A percentile compares a stretch with the other conserved stretches of the same genome.
Evolutionary conservation across 305 asterid species (phyloP).

Genomic region (Caryopteris hybrid): DNA sequence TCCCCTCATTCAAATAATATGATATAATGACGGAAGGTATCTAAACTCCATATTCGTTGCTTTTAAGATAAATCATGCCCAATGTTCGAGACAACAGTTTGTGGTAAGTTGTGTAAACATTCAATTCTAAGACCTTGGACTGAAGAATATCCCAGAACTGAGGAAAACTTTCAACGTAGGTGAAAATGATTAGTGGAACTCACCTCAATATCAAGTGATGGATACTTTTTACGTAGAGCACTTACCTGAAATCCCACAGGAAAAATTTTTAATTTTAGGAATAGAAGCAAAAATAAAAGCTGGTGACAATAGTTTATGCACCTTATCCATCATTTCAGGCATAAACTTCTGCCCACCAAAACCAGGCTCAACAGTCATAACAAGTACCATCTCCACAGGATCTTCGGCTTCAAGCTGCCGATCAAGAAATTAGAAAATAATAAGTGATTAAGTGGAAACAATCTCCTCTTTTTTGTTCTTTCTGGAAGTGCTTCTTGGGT

Average conservation of each 20-base stretch:
- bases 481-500: too few species aligned
- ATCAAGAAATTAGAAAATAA: not conserved
- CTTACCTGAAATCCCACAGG: constrained; percentile 40
- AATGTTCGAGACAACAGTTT: not conserved
- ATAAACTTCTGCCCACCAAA: constrained; percentile 97
- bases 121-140: not conserved
- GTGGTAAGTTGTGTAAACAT: not conserved
- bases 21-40: not conserved
- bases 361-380: constrained; percentile 98
- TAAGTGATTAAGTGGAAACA: not conserved
- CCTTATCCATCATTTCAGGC: constrained; percentile 84
- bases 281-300: not conserved
- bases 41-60: not conserved
- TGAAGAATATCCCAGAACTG: not conserved
- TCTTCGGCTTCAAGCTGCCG: constrained; percentile 50
- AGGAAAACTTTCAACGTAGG: not conserved
- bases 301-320: constrained; percentile 18
- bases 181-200: constrained; percentile 6
- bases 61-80: not conserved
- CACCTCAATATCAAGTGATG: constrained; percentile 76
- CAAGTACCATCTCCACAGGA: constrained; percentile 81
- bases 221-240: constrained; percentile 51
- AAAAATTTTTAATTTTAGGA: not conserved
- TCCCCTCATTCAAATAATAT: not conserved
- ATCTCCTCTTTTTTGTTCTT: not conserved